A percentile compares a stretch with the other conserved stretches of the same genome.
These are phyloP conservation scores for Candida endomychidarum DNA, from an alignment of 805 yeast genomes.

Conservation along the genomic window DNA sequence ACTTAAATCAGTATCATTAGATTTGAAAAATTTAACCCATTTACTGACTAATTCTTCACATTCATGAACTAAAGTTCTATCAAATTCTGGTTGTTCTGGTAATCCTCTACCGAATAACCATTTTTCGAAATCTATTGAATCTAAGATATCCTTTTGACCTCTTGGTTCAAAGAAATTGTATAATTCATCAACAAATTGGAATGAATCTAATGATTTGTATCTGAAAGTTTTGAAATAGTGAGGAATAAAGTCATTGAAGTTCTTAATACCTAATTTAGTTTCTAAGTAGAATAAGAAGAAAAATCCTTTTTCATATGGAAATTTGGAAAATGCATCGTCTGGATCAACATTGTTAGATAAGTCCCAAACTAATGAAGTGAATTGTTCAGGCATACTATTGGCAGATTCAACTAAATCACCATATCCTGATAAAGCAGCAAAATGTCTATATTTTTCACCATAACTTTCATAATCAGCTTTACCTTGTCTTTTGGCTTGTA, in stretches of 20 bases:
- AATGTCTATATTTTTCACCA: conserved; percentile 34
- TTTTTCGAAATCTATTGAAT: conserved; percentile 26
- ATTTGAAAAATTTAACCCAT: conserved; percentile 20
- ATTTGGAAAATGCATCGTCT: conserved; percentile 31
- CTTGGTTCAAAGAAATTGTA: conserved; percentile 24
- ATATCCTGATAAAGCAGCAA: conserved; percentile 34
- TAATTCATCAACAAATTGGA: conserved; percentile 26
- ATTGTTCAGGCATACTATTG: conserved; percentile 20
- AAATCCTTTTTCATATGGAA: conserved; percentile 40
- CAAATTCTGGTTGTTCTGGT: conserved; percentile 28
- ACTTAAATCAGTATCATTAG: conserved; percentile 16
- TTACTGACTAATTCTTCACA: conserved; percentile 23
- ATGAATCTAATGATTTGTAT: conserved; percentile 28
- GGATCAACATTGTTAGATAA: conserved; percentile 23
- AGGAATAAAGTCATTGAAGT: conserved; percentile 30
- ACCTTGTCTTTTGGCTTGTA: conserved; percentile 21
- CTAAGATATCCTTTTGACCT: conserved; percentile 21
- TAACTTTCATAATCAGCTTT: conserved; percentile 19
- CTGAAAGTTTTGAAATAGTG: conserved; percentile 29
- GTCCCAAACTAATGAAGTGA: conserved; percentile 26
- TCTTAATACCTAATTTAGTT: conserved; percentile 23
- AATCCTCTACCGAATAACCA: conserved; percentile 30
- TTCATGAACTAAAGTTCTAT: conserved; percentile 29
- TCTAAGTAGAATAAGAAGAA: conserved; percentile 30
- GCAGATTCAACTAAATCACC: conserved; percentile 26